A percentile compares a stretch with the other conserved stretches of the same genome.
These are phyloP conservation scores for Neofusicoccum umdonicola DNA, from an alignment of 2,329 filamentous ascomycete species.

Conservation along the genomic window DNA sequence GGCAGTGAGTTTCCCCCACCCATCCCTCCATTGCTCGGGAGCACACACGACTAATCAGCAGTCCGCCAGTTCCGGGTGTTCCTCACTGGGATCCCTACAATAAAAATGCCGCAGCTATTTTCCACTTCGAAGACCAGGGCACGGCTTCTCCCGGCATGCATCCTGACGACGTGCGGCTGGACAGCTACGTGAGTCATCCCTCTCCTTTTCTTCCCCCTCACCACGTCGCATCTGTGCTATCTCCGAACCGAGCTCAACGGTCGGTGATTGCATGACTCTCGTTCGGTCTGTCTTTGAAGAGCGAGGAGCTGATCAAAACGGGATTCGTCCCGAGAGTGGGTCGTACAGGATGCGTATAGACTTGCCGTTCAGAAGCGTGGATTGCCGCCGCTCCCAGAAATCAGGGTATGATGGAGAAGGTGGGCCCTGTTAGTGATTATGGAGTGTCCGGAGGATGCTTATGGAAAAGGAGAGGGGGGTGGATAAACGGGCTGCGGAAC, in stretches of 20 bases:
- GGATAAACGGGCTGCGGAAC: no score
- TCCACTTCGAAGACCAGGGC: slow-evolving; percentile 6
- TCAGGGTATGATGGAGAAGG: not conserved
- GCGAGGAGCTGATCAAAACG: not conserved
- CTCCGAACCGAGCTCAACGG: not conserved
- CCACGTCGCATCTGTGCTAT: not conserved
- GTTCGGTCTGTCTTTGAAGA: not conserved
- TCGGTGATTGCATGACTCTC: no score
- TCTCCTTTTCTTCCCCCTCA: no score
- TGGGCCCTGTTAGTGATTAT: no score
- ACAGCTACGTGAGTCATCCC: slow-evolving; percentile 4
- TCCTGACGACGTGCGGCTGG: slow-evolving; percentile 5
- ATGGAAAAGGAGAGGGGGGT: no score
- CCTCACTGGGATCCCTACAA: not conserved
- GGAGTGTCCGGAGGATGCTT: no score
- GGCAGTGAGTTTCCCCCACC: not conserved
- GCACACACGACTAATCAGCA: not conserved
- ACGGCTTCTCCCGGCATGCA: not conserved
- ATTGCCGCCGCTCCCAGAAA: not conserved
- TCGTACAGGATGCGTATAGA: not conserved
- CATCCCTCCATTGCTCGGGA: no score
- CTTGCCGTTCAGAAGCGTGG: not conserved
- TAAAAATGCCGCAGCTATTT: not conserved
- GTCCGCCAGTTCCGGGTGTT: not conserved
- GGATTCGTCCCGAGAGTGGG: not conserved